Conservation (phyloP, 1,284 basidiomycete genomes). For the Malassezia pachydermatis region DNA sequence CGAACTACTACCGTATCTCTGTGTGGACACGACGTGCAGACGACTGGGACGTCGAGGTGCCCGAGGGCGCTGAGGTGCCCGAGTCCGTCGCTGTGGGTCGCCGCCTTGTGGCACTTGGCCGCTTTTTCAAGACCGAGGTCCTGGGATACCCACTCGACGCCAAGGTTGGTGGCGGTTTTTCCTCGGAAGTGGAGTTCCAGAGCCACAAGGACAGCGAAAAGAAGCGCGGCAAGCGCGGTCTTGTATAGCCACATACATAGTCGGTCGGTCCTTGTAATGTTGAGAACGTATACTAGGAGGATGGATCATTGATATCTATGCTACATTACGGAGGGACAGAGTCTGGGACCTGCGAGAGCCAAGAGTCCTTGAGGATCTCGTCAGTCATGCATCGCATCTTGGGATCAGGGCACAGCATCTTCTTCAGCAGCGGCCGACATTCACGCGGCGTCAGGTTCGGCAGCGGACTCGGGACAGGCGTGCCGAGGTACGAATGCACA, state of each 20-base stretch:
- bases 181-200: constrained; percentile 45
- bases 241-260: constrained; percentile 11
- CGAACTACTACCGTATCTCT: constrained; percentile 88
- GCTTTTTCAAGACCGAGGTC: constrained; percentile 82
- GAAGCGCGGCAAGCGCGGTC: constrained; percentile 60
- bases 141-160: constrained; percentile 67
- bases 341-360: constrained; percentile 54
- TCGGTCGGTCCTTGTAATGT: not conserved
- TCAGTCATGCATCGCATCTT: constrained; percentile 69
- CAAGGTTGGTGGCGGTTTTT: constrained; percentile 61
- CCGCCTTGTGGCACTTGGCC: constrained; percentile 64
- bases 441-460: constrained; percentile 78
- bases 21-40: constrained; percentile 74
- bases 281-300: not conserved
- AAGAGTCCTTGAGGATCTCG: constrained; percentile 69
- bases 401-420: constrained; percentile 93
- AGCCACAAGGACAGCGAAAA: constrained; percentile 58
- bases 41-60: constrained; percentile 55
- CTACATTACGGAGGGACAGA: constrained; percentile 9
- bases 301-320: constrained; percentile 2
- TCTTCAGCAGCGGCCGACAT: constrained; percentile 72
- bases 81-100: constrained; percentile 57
- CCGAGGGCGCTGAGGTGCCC: constrained; percentile 32
- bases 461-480: constrained; percentile 53
- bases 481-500: constrained; percentile 56